Conservation (phyloP, 1,284 basidiomycete species). For the Stereum hirsutum region DNA sequence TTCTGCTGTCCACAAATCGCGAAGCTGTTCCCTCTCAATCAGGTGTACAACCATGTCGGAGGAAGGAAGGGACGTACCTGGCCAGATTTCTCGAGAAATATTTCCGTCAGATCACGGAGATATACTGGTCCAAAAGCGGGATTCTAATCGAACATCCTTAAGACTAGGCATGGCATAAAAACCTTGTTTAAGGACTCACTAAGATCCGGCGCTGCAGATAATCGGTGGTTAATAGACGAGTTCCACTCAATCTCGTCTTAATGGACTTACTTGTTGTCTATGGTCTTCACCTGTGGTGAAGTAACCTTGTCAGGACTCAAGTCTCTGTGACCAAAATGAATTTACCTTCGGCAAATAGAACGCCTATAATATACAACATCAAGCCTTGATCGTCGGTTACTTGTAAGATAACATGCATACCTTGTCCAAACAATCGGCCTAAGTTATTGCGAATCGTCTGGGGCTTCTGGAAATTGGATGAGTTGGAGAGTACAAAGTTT, state of each 20-base stretch:
- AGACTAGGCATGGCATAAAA: not conserved
- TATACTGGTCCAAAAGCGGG: constrained; percentile 26
- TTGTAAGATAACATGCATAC: constrained; percentile 14
- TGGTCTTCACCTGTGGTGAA: constrained; percentile 27
- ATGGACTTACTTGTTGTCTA: constrained; percentile 32
- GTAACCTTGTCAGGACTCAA: no score
- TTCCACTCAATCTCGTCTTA: not conserved
- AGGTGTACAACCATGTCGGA: not conserved
- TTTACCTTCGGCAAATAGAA: no score
- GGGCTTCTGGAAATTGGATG: constrained; percentile 36
- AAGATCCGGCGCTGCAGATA: constrained; percentile 20
- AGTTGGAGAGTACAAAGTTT: constrained; percentile 37
- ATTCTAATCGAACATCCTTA: constrained; percentile 12
- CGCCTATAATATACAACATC: no score
- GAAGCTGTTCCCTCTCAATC: constrained; percentile 13
- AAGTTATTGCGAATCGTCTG: constrained; percentile 25
- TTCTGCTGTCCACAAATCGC: constrained; percentile 15
- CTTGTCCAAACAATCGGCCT: constrained; percentile 31
- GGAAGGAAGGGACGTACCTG: constrained; percentile 12
- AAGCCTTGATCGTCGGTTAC: no score
- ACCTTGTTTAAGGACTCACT: constrained; percentile 15
- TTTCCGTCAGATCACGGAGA: constrained; percentile 21
- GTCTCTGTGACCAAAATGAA: no score
- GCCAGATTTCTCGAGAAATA: constrained; percentile 24
- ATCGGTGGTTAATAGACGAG: not conserved